A percentile compares a stretch with the other conserved stretches of the same genome.
These are phyloP conservation scores for Podospora fimiseda DNA, from an alignment of 495 filamentous ascomycete genomes.

Conservation along the genomic window DNA sequence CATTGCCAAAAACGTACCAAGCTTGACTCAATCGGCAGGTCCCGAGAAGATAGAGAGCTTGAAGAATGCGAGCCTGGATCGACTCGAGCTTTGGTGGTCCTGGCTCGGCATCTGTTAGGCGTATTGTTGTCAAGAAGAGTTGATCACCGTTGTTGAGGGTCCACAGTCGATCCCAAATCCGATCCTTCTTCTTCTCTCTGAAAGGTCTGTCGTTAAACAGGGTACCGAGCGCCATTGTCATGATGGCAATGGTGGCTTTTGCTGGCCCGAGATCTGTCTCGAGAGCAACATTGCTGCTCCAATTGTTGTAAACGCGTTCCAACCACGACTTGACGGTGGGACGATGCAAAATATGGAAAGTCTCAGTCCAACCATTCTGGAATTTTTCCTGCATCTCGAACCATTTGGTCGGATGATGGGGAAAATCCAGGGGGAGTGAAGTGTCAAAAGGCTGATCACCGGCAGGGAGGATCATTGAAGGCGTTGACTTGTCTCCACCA, in stretches of 20 bases:
- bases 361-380: conserved; percentile 16
- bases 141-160: conserved; percentile 17
- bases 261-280: conserved; percentile 13
- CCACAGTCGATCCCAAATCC: conserved; percentile 11
- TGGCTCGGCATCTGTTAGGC: conserved; percentile 13
- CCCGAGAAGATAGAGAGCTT: conserved; percentile 21
- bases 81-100: conserved; percentile 17
- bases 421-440: conserved; percentile 2
- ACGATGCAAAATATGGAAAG: conserved; percentile 23
- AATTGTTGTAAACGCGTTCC: conserved; percentile 15
- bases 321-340: conserved; percentile 14
- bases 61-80: conserved; percentile 22
- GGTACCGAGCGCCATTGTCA: conserved; percentile 21
- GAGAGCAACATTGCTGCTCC: conserved; percentile 3
- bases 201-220: conserved; percentile 7
- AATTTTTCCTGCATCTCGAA: conserved; percentile 15
- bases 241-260: conserved; percentile 18
- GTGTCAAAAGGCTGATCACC: conserved; percentile 18
- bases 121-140: conserved; percentile 9
- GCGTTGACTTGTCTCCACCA: not conserved
- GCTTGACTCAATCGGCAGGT: conserved; percentile 22
- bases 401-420: conserved; percentile 5
- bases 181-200: not conserved
- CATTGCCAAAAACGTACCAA: conserved; percentile 23
- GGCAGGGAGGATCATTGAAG: not conserved